phyloP scores from a whole-genome alignment of 192 early-diverging fungal species.

The Chytriomyces sp. region DNA sequence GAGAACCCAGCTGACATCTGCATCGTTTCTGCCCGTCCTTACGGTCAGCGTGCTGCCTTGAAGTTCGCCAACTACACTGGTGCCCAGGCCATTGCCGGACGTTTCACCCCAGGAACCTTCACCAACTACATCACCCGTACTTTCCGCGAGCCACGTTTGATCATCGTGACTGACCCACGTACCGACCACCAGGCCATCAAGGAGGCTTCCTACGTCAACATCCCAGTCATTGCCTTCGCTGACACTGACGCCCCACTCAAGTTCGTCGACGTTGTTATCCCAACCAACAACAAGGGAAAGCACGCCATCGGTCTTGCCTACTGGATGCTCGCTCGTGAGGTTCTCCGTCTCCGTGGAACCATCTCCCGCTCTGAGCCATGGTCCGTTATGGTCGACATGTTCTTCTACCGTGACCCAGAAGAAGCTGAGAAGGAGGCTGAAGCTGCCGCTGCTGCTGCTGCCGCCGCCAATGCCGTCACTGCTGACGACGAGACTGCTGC shows the following conservation, averaged over 20 bases:
- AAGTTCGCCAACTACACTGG: slow-evolving; percentile 99
- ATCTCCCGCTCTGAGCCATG: slow-evolving; percentile 84
- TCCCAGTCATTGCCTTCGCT: slow-evolving; percentile 98
- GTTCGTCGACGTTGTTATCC: slow-evolving; percentile 98
- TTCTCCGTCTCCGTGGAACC: slow-evolving; percentile 95
- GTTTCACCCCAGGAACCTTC: slow-evolving; percentile 99
- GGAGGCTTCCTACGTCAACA: slow-evolving; percentile 99
- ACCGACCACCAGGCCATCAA: slow-evolving; percentile 98
- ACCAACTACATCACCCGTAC: slow-evolving; percentile 99
- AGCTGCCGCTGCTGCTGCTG: slow-evolving; percentile 57
- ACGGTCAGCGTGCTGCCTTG: slow-evolving; percentile 97
- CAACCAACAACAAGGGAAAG: slow-evolving; percentile 99
- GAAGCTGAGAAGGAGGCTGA: slow-evolving; percentile 87
- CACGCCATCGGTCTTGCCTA: slow-evolving; percentile 97
- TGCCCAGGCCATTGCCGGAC: slow-evolving; percentile 98
- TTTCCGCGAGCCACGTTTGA: slow-evolving; percentile 99
- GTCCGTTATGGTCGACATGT: slow-evolving; percentile 99
- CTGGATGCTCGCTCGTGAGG: slow-evolving; percentile 98
- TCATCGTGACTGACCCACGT: slow-evolving; percentile 97
- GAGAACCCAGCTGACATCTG: slow-evolving; percentile 98
- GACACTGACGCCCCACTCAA: slow-evolving; percentile 96
- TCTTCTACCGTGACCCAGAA: slow-evolving; percentile 99
- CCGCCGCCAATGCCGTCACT: slow-evolving; percentile 25
- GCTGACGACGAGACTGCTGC: slow-evolving; percentile 15
- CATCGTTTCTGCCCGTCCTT: slow-evolving; percentile 95